phyloP scores from a whole-genome alignment of 495 filamentous ascomycete genomes.

The Hyaloscypha bicolor region DNA sequence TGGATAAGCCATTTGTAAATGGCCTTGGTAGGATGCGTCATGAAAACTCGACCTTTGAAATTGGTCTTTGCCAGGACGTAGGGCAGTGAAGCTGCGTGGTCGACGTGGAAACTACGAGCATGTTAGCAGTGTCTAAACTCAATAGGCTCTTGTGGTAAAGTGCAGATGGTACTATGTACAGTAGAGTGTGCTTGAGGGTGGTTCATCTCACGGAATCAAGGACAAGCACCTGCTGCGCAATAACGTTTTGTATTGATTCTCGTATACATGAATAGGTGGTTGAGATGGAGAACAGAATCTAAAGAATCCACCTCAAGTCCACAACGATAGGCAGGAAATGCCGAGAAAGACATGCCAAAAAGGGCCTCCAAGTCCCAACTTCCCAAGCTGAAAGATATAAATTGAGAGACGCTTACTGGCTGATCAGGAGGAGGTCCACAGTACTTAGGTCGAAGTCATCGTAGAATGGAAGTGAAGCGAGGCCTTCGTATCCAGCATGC shows the following conservation, averaged over 20 bases:
- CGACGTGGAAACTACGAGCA: constrained; percentile 78
- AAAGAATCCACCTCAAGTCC: neutral
- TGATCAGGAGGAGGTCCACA: constrained; percentile 94
- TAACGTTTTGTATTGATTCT: constrained; percentile 37
- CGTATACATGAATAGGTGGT: constrained; percentile 31
- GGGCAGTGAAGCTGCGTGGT: constrained; percentile 93
- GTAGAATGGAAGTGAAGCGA: constrained; percentile 92
- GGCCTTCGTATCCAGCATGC: constrained; percentile 95
- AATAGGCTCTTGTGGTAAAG: neutral
- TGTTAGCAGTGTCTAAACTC: constrained; percentile 13
- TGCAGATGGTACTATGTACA: constrained; percentile 31
- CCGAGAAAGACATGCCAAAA: neutral
- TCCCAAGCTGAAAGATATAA: constrained; percentile 16
- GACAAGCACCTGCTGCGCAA: constrained; percentile 24
- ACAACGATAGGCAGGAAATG: neutral
- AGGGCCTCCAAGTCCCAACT: neutral
- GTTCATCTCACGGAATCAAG: constrained; percentile 34
- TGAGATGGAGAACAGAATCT: neutral
- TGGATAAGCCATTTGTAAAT: constrained; percentile 99
- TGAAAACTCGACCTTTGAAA: constrained; percentile 95
- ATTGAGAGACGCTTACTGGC: constrained; percentile 74
- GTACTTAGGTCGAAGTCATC: constrained; percentile 98
- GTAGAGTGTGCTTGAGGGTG: constrained; percentile 13
- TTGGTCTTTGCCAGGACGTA: constrained; percentile 98
- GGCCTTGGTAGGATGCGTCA: constrained; percentile 98